Evolutionary conservation across 768 basidiomycete genomes (phyloP).

Genomic region (Pseudohyphozyma bogoriensis): DNA sequence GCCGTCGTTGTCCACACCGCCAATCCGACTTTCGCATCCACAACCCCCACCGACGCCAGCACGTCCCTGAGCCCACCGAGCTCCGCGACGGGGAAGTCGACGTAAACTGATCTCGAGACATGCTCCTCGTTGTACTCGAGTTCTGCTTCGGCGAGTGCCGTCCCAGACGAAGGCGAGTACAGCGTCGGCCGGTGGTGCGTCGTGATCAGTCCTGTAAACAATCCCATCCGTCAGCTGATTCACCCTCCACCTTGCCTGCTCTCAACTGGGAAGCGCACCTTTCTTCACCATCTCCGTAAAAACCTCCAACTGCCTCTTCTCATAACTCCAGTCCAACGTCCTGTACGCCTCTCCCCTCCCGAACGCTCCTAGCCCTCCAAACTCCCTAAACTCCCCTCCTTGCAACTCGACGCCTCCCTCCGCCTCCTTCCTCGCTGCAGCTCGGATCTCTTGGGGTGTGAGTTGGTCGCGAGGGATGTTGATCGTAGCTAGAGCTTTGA

Average conservation of each 20-base stretch:
- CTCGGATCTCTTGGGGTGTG: constrained; percentile 54
- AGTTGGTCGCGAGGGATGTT: constrained; percentile 45
- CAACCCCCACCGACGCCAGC: not conserved
- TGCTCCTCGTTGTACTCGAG: constrained; percentile 82
- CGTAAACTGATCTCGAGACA: constrained; percentile 75
- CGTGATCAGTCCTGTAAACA: constrained; percentile 62
- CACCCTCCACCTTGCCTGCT: not conserved
- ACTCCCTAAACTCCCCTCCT: constrained; percentile 62
- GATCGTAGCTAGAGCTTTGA: constrained; percentile 73
- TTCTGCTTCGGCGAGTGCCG: constrained; percentile 91
- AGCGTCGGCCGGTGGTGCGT: constrained; percentile 80
- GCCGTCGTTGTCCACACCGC: constrained; percentile 96
- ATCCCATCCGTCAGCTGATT: not conserved
- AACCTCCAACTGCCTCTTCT: constrained; percentile 72
- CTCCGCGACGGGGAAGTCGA: constrained; percentile 54
- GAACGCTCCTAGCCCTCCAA: constrained; percentile 72
- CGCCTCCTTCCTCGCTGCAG: constrained; percentile 62
- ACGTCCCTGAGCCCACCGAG: constrained; percentile 19
- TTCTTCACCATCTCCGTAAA: constrained; percentile 82
- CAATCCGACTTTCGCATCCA: constrained; percentile 43
- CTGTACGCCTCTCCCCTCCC: constrained; percentile 72
- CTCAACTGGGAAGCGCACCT: constrained; percentile 51
- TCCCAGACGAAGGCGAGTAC: constrained; percentile 87
- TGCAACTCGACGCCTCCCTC: constrained; percentile 63
- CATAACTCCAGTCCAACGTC: constrained; percentile 83